Evolutionary conservation across 805 yeast species (phyloP), one percentile per base, ranked within the genome.

Genomic region (Cyberlindnera galapagoensis): DNA sequence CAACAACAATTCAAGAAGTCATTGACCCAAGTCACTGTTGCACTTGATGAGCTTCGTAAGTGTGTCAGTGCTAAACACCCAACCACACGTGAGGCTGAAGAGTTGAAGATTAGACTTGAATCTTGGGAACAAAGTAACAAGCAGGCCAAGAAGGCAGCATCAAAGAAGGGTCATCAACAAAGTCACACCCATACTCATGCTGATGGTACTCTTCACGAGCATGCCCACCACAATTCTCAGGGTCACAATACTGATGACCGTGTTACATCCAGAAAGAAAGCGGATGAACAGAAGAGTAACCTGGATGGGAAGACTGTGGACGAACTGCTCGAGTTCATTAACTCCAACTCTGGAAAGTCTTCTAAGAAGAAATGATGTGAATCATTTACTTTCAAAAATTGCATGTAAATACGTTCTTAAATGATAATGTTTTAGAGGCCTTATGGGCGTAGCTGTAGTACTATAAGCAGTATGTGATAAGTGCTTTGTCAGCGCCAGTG

Each of bases 41-140:
- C 95, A 8, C 69, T 69, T 41, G 67, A 60, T 8, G 64, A 72
- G 13, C 82, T 82, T 62, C 65, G 63, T 36, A 57, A 57, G 25
- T 62, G 69, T 21, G 64, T 78, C 23, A 95, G 96, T 18, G 70
- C 76, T 16, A 78, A 76, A 31, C 82, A 85, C 52, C 62, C 60
- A 22, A 64, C 73, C 36, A 75, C 95, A 16, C 70, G 66, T 39
- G 90, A 86, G 51, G 71, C 83, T 25, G 67, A 69, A 41, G 71
- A 66, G 37, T 80, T 87, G 74, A 70, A 70, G 24, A 64, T 67
- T 26, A 76, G 75, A 47, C 63, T 87, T 39, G 63, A 60, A 8
- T 60, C 60, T 34, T 70, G 68, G 47, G 60, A 73, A 25, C 43
- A 52, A 18, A 45, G 54, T 23, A 50, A 44, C 23, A 38, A 51